A percentile compares a stretch with the other conserved stretches of the same genome.
phyloP scores from a whole-genome alignment of 345 rosid species.

The Eucalyptus sideroxylon region DNA sequence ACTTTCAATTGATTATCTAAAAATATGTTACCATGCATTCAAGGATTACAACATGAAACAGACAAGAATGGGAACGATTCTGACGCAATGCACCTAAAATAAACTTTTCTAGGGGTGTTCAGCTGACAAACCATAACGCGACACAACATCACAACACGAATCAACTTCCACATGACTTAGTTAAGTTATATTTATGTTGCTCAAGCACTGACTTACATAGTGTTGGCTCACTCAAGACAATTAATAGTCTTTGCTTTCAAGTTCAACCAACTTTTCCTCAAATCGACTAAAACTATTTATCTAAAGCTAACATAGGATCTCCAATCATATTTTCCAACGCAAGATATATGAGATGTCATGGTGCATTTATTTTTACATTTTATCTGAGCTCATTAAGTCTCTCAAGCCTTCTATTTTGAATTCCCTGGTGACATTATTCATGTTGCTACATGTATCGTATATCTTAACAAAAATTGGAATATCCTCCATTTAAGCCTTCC shows the following conservation, averaged over 20 bases:
- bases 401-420: not conserved
- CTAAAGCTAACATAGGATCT: not conserved
- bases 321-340: not conserved
- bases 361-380: not conserved
- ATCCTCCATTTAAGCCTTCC: not conserved
- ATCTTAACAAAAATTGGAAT: not conserved
- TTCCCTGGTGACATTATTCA: not conserved
- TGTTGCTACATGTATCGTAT: not conserved
- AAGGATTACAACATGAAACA: not conserved
- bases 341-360: not conserved
- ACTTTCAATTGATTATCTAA: not conserved
- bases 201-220: not conserved
- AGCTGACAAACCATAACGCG: not conserved
- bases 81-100: not conserved
- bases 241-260: not conserved
- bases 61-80: not conserved
- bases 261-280: not conserved
- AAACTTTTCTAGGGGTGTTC: not conserved
- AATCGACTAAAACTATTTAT: not conserved
- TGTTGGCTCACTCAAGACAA: not conserved
- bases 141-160: not conserved
- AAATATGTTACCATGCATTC: not conserved
- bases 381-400: not conserved
- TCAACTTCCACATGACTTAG: not conserved
- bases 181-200: not conserved